Conservation (phyloP, 495 filamentous ascomycete genomes). For the Penicillium waksmanii region DNA sequence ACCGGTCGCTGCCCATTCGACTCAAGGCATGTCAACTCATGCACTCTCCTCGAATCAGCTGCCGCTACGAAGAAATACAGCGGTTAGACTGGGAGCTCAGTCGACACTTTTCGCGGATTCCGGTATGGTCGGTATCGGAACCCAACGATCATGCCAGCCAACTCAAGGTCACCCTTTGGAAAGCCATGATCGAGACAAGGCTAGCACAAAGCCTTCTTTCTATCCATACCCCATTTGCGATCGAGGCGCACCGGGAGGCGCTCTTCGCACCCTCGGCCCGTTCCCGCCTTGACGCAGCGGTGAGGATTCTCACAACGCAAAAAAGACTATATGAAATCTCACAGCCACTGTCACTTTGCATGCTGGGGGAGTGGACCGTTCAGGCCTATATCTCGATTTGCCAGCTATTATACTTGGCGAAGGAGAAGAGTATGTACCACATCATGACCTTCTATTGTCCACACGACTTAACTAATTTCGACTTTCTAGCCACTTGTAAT, state of each 20-base stretch:
- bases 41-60: constrained; percentile 48
- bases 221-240: constrained; percentile 49
- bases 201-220: constrained; percentile 43
- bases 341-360: constrained; percentile 39
- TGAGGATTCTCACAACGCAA: constrained; percentile 45
- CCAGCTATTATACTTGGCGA: constrained; percentile 35
- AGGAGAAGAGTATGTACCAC: constrained; percentile 4
- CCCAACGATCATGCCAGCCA: constrained; percentile 28
- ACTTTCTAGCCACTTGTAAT: constrained; percentile 15
- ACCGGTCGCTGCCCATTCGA: constrained; percentile 40
- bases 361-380: constrained; percentile 46
- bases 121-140: constrained; percentile 33
- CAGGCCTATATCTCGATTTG: constrained; percentile 45
- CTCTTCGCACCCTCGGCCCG: constrained; percentile 46
- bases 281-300: constrained; percentile 42
- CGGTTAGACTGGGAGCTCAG: constrained; percentile 46
- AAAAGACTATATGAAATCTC: constrained; percentile 40
- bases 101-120: constrained; percentile 42
- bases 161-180: constrained; percentile 39
- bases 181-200: constrained; percentile 41
- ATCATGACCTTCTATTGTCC: background rate
- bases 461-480: background rate
- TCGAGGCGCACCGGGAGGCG: constrained; percentile 39
- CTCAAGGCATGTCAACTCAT: constrained; percentile 43
- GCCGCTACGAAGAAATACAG: constrained; percentile 50